A percentile compares a stretch with the other conserved stretches of the same genome.
Conservation (phyloP, 2,329 filamentous ascomycete species). For the Trichoderma breve region DNA sequence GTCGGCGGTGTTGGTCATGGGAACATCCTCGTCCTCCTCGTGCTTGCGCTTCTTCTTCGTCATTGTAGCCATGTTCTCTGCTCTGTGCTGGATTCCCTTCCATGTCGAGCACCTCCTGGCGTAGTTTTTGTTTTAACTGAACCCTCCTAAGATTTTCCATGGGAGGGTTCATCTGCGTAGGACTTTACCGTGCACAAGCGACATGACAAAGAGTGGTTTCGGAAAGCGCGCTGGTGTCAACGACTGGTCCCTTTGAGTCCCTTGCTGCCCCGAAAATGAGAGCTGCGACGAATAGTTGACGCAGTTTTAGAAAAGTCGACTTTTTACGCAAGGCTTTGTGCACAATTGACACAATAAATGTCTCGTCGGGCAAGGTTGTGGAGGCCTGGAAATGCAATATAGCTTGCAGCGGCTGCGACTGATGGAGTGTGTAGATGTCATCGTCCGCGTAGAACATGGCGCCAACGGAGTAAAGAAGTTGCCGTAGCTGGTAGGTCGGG, state of each 20-base stretch:
- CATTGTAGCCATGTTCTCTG: not conserved
- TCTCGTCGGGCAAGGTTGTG: not conserved
- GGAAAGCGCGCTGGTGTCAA: too few relatives aligned
- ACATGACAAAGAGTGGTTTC: too few relatives aligned
- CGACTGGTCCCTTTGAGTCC: too few relatives aligned
- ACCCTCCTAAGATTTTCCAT: too few relatives aligned
- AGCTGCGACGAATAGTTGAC: too few relatives aligned
- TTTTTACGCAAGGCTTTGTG: too few relatives aligned
- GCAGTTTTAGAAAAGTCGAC: too few relatives aligned
- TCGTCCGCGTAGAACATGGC: not conserved
- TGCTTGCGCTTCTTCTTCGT: constrained; percentile 58
- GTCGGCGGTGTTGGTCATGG: constrained; percentile 42
- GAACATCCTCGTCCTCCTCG: constrained; percentile 43
- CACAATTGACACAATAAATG: too few relatives aligned
- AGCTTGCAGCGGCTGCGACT: not conserved
- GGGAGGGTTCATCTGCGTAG: not conserved
- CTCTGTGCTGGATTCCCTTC: not conserved
- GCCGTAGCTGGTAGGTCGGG: not conserved
- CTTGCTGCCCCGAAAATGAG: too few relatives aligned
- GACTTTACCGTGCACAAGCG: not conserved
- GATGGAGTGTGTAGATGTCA: not conserved
- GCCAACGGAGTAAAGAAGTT: not conserved
- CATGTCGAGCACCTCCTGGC: not conserved
- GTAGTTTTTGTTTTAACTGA: not conserved
- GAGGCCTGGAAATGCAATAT: not conserved